phyloP scores from a whole-genome alignment of 2,329 filamentous ascomycete genomes.

The Scytalidium lignicola region DNA sequence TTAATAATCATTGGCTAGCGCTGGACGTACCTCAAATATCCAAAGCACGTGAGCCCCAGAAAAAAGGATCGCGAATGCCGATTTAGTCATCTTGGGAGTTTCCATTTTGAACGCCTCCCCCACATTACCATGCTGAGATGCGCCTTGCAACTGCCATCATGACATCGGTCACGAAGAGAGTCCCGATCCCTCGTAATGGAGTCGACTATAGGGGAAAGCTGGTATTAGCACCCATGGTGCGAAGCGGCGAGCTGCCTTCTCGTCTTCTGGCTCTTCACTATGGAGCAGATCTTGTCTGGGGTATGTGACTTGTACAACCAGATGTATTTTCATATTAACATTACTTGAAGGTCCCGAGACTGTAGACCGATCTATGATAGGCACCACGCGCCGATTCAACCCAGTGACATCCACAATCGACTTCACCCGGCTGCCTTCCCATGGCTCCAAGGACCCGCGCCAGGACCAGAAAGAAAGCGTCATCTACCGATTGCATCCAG shows the following conservation, averaged over 20 bases:
- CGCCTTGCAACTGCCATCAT: conserved; percentile 46
- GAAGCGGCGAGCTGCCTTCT: conserved; percentile 91
- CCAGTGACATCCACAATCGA: conserved; percentile 74
- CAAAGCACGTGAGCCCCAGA: too few relatives aligned
- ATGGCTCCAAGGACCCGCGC: conserved; percentile 54
- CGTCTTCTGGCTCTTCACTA: conserved; percentile 87
- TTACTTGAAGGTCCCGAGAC: conserved; percentile 71
- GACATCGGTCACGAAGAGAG: conserved; percentile 55
- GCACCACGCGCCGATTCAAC: conserved; percentile 74
- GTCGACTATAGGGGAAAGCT: conserved; percentile 93
- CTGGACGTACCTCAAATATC: too few relatives aligned
- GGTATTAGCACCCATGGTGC: conserved; percentile 95
- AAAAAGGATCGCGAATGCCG: not conserved
- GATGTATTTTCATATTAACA: conserved; percentile 2
- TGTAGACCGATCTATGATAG: conserved; percentile 87
- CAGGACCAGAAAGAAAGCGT: conserved; percentile 56
- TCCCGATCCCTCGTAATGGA: conserved; percentile 80
- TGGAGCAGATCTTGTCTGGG: conserved; percentile 96
- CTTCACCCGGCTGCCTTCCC: conserved; percentile 72
- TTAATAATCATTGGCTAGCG: too few relatives aligned
- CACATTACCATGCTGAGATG: conserved; percentile 24
- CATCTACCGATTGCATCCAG: conserved; percentile 80
- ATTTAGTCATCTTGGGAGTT: not conserved
- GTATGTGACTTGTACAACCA: conserved; percentile 39
- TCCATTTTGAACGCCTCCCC: not conserved